Percentiles rank a stretch among this genome's conserved stretches.
phyloP scores from a whole-genome alignment of 768 basidiomycete species.

The Lactifluus volemus region DNA sequence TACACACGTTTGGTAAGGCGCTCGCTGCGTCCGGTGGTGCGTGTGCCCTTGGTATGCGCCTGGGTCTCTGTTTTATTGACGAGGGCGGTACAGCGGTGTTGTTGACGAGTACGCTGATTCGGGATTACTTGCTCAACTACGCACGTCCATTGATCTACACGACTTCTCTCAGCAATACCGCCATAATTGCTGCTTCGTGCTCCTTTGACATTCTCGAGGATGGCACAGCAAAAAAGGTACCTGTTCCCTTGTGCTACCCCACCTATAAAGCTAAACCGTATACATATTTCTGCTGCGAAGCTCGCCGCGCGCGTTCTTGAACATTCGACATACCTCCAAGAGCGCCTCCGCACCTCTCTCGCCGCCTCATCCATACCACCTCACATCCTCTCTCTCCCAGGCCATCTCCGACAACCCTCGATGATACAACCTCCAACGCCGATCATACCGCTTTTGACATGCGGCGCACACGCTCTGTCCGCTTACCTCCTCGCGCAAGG shows the following conservation, averaged over 20 bases:
- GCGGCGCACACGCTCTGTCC: slow-evolving; percentile 67
- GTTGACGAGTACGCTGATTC: slow-evolving; percentile 59
- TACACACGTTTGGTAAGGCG: slow-evolving; percentile 93
- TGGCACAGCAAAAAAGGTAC: slow-evolving; percentile 52
- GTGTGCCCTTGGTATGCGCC: slow-evolving; percentile 23
- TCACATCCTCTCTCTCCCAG: slow-evolving; percentile 27
- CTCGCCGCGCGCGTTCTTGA: slow-evolving; percentile 34
- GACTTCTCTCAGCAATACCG: slow-evolving; percentile 71
- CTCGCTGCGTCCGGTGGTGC: slow-evolving; percentile 77
- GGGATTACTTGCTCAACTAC: slow-evolving; percentile 86
- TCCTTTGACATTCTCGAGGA: slow-evolving; percentile 73
- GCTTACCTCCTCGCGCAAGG: slow-evolving; percentile 44
- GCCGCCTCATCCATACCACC: slow-evolving; percentile 24
- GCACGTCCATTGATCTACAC: slow-evolving; percentile 89
- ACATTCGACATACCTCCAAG: slow-evolving; percentile 35
- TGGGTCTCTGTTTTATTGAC: not conserved
- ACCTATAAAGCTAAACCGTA: slow-evolving; percentile 22
- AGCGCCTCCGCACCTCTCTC: slow-evolving; percentile 26
- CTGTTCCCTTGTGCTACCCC: slow-evolving; percentile 4
- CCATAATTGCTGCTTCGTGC: slow-evolving; percentile 64
- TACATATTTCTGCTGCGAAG: not conserved
- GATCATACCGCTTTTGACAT: slow-evolving; percentile 79
- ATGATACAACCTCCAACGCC: slow-evolving; percentile 44
- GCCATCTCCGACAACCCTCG: slow-evolving; percentile 19
- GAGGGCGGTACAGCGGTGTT: slow-evolving; percentile 50